A percentile compares a stretch with the other conserved stretches of the same genome.
phyloP scores from a whole-genome alignment of 768 basidiomycete species.

The Termitomyces heimii region DNA sequence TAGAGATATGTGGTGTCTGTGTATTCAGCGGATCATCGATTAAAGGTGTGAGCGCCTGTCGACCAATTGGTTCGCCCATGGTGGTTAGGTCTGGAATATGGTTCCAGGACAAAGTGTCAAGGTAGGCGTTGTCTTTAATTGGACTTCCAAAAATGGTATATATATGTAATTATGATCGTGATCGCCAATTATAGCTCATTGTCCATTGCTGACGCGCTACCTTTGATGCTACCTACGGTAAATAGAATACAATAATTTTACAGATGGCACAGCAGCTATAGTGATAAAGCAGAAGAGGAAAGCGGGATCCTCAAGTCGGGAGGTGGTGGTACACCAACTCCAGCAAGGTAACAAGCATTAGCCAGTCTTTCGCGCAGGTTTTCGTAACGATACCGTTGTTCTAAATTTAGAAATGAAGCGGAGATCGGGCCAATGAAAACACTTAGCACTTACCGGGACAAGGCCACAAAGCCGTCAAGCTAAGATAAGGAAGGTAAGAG shows the following conservation, averaged over 20 bases:
- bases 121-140: slow-evolving; percentile 17
- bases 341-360: slow-evolving; percentile 41
- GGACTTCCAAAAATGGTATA: slow-evolving; percentile 15
- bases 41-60: slow-evolving; percentile 13
- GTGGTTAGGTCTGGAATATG: slow-evolving; percentile 4
- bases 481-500: slow-evolving; percentile 14
- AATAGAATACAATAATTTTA: slow-evolving; percentile 6
- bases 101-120: slow-evolving; percentile 14
- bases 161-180: slow-evolving; percentile 6
- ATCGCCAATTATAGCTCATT: slow-evolving; percentile 9
- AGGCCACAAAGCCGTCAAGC: slow-evolving; percentile 57
- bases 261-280: not conserved
- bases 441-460: slow-evolving; percentile 41
- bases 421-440: not conserved
- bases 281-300: slow-evolving; percentile 20
- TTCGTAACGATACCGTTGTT: slow-evolving; percentile 45
- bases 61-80: slow-evolving; percentile 11
- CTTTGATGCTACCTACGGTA: not conserved
- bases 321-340: slow-evolving; percentile 37
- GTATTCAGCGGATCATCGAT: slow-evolving; percentile 14
- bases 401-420: slow-evolving; percentile 22
- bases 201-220: slow-evolving; percentile 1
- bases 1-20: slow-evolving; percentile 6
- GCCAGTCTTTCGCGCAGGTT: slow-evolving; percentile 39
- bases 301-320: slow-evolving; percentile 28